Percentiles rank a stretch among this genome's conserved stretches.
Conservation (phyloP, 768 basidiomycete species). For the Chalciporus pseudorubinellus region DNA sequence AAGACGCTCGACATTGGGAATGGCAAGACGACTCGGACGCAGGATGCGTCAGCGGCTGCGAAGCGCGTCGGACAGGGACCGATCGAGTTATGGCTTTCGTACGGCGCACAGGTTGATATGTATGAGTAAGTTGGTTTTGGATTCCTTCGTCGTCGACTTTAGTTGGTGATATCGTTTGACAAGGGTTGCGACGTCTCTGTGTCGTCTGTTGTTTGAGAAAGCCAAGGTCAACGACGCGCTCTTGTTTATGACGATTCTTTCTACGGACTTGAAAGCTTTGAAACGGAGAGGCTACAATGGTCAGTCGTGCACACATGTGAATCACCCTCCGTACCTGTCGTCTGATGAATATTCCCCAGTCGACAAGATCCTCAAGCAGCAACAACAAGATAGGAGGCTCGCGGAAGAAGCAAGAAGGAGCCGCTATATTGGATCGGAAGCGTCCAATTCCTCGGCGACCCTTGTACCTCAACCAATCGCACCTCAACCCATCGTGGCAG, state of each 20-base stretch:
- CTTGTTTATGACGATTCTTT: conserved; percentile 89
- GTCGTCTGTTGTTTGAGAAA: conserved; percentile 72
- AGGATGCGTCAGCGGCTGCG: conserved; percentile 76
- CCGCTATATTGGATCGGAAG: conserved; percentile 22
- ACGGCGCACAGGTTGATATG: conserved; percentile 78
- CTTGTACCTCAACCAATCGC: conserved; percentile 11
- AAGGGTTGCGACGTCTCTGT: conserved; percentile 84
- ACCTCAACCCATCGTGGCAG: conserved; percentile 11
- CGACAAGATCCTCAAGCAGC: conserved; percentile 85
- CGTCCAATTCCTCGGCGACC: conserved; percentile 2
- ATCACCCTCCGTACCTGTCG: not conserved
- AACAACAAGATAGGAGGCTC: conserved; percentile 62
- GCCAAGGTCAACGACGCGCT: conserved; percentile 85
- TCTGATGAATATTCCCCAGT: conserved; percentile 44
- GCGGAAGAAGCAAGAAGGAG: conserved; percentile 43
- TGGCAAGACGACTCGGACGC: conserved; percentile 46
- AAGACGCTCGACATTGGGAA: conserved; percentile 58
- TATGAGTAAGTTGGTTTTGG: conserved; percentile 70
- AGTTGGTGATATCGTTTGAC: conserved; percentile 1
- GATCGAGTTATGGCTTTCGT: conserved; percentile 77
- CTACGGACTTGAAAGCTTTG: conserved; percentile 81
- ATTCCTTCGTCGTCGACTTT: not conserved
- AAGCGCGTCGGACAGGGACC: conserved; percentile 50
- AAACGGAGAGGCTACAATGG: conserved; percentile 86
- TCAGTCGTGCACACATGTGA: conserved; percentile 27